Percentiles rank a stretch among this genome's conserved stretches.
phyloP scores from a whole-genome alignment of 2,329 filamentous ascomycete genomes.

The Apiospora aurea region DNA sequence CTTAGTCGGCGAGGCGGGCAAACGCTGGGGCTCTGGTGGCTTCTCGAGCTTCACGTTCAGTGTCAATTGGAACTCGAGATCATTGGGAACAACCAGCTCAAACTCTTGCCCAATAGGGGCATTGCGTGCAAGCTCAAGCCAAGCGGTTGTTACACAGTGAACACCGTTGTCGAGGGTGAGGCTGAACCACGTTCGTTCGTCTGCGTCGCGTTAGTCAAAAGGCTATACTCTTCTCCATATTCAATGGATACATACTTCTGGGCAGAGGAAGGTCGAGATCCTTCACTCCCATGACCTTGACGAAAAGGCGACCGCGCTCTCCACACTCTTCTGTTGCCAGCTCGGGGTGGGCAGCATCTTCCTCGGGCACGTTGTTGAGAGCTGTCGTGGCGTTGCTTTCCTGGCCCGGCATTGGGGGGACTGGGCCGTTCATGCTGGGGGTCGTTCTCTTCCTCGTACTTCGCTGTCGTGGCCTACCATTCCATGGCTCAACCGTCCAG shows the following conservation, averaged over 20 bases:
- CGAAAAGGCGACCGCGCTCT: constrained; percentile 90
- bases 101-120: constrained; percentile 98
- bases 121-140: constrained; percentile 89
- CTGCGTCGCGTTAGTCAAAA: constrained; percentile 49
- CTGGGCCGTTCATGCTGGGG: constrained; percentile 62
- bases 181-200: constrained; percentile 92
- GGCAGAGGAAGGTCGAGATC: constrained; percentile 92
- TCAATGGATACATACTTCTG: constrained; percentile 70
- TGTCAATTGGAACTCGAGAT: constrained; percentile 98
- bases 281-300: constrained; percentile 98
- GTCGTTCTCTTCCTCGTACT: constrained; percentile 65
- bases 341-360: constrained; percentile 64
- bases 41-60: constrained; percentile 94
- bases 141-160: constrained; percentile 96
- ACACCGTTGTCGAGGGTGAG: constrained; percentile 97
- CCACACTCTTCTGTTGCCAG: constrained; percentile 74
- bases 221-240: not conserved
- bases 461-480: constrained; percentile 75
- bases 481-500: constrained; percentile 98
- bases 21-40: constrained; percentile 64
- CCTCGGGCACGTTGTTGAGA: constrained; percentile 72
- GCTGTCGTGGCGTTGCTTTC: constrained; percentile 74
- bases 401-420: constrained; percentile 86
- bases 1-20: constrained; percentile 67
- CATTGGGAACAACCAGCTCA: constrained; percentile 94